Conservation (phyloP, 345 rosid species). For the Arabidopsis suecica region DNA sequence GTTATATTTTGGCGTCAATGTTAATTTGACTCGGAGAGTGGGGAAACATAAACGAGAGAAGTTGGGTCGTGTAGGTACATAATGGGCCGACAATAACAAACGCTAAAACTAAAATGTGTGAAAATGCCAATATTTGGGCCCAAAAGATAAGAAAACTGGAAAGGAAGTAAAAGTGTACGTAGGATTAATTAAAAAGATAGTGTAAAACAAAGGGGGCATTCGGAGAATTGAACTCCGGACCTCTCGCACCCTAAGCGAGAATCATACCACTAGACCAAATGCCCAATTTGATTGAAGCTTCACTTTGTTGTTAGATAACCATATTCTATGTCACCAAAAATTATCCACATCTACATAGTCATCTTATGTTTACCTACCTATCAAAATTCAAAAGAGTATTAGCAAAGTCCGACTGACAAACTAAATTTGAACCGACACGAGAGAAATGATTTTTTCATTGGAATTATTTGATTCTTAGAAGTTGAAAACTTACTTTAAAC, state of each 20-base stretch:
- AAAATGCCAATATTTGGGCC: slow-evolving; percentile 12
- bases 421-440: slow-evolving; percentile 5
- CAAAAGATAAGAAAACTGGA: neutral
- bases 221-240: slow-evolving; percentile 78
- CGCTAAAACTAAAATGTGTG: neutral
- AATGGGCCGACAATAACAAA: neutral
- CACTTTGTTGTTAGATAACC: fast-evolving
- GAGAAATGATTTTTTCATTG: neutral
- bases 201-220: neutral
- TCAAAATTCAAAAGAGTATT: neutral
- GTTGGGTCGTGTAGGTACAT: neutral
- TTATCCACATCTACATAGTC: neutral
- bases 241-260: slow-evolving; percentile 91
- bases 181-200: neutral
- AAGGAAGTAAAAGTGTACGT: neutral
- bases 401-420: neutral
- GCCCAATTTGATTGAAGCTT: neutral
- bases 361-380: neutral
- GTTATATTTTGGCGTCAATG: neutral
- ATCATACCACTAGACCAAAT: slow-evolving; percentile 30
- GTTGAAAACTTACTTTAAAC: neutral
- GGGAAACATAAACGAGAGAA: too few species aligned
- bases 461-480: neutral
- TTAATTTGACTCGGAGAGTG: too few species aligned
- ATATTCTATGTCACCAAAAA: neutral